A percentile compares a stretch with the other conserved stretches of the same genome.
Conservation (phyloP, 179 eudicot genomes). For the Beta macrorhiza region DNA sequence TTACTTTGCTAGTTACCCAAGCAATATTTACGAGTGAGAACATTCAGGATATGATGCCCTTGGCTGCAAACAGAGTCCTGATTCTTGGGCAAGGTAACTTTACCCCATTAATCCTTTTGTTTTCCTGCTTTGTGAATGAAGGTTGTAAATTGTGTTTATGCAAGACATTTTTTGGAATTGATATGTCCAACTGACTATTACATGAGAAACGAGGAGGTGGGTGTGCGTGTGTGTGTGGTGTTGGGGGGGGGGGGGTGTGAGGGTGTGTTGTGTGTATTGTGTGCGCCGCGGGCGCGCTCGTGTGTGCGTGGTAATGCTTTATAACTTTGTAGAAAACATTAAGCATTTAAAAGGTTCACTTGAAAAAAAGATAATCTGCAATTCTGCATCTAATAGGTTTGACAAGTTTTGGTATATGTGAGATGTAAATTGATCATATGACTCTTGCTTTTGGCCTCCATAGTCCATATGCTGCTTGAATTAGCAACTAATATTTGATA, state of each 20-base stretch:
- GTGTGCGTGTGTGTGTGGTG: too few species aligned
- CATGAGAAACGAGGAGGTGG: not conserved
- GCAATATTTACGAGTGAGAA: conserved; percentile 73
- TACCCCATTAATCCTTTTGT: too few species aligned
- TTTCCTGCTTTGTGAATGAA: too few species aligned
- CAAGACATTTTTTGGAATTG: too few species aligned
- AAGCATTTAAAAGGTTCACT: too few species aligned
- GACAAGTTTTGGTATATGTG: not conserved
- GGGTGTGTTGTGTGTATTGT: too few species aligned
- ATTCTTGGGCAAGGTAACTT: conserved; percentile 83
- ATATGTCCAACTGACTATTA: not conserved
- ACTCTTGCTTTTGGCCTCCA: not conserved
- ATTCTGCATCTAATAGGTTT: not conserved
- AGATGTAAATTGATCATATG: not conserved
- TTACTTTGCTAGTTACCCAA: conserved; percentile 48
- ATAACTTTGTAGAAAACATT: not conserved
- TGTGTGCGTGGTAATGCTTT: not conserved
- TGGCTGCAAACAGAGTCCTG: conserved; percentile 58
- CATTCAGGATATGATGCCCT: conserved; percentile 64
- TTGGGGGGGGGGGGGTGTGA: too few species aligned
- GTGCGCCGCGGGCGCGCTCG: too few species aligned
- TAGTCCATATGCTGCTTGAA: not conserved
- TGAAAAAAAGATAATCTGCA: too few species aligned
- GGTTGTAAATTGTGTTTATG: not conserved
- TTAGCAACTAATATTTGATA: not conserved